phyloP scores from a whole-genome alignment of 345 rosid species.

The Gossypium australe region DNA sequence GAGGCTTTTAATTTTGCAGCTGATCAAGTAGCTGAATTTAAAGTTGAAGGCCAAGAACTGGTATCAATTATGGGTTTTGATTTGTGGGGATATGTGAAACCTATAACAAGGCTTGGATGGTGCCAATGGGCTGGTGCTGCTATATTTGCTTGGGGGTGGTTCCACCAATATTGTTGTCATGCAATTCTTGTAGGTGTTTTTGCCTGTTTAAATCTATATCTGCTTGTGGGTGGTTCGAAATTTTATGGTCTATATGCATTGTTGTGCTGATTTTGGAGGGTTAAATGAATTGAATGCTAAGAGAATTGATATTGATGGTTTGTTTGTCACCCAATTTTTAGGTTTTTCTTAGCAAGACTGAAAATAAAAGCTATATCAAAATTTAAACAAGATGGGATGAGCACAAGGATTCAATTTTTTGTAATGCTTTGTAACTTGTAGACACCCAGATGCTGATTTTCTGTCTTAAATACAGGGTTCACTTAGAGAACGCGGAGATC shows the following conservation, averaged over 20 bases:
- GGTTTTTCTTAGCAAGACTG: no score
- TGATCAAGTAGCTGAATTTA: constrained; percentile 14
- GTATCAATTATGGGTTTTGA: neutral
- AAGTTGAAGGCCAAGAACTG: constrained; percentile 8
- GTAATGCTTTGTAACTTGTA: neutral
- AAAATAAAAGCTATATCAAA: neutral
- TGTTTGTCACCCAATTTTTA: neutral
- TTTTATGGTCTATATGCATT: neutral
- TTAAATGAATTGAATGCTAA: neutral
- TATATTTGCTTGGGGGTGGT: constrained; percentile 17
- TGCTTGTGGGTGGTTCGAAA: no score
- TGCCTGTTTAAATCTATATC: neutral
- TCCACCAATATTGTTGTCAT: constrained; percentile 14
- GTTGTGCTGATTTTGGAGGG: neutral
- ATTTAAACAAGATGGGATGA: neutral
- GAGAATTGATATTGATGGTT: neutral
- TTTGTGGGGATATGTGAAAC: constrained; percentile 13
- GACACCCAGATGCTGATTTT: neutral
- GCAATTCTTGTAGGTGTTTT: constrained; percentile 15
- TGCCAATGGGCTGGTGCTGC: constrained; percentile 20
- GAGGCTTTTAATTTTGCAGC: constrained; percentile 16
- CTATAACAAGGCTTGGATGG: constrained; percentile 15
- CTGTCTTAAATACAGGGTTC: constrained; percentile 6
- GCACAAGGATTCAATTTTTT: neutral
- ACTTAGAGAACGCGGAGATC: constrained; percentile 4